Conservation (phyloP, 2,329 filamentous ascomycete species). For the Aspergillus ruber region DNA sequence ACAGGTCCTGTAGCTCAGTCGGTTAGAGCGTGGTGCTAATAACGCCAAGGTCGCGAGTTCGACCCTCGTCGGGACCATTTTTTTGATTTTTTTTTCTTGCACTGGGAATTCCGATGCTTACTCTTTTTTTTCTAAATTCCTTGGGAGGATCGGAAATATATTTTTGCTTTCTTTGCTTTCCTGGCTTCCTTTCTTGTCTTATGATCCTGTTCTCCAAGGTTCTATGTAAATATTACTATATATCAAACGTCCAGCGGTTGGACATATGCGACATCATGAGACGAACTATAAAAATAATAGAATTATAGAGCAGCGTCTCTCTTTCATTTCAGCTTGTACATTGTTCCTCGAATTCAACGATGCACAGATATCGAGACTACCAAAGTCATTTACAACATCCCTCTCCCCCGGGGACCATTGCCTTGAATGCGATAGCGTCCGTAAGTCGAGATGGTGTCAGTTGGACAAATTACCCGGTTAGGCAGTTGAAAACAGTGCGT, state of each 20-base stretch:
- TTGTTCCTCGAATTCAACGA: too few species aligned
- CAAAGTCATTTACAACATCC: too few species aligned
- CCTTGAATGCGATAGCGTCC: not conserved
- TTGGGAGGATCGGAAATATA: not conserved
- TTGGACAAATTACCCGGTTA: not conserved
- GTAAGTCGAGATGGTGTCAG: too few species aligned
- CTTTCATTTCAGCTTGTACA: too few species aligned
- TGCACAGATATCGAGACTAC: too few species aligned
- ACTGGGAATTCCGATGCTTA: not conserved
- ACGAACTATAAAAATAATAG: too few species aligned
- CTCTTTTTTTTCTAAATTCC: not conserved
- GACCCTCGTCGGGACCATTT: constrained; percentile 1
- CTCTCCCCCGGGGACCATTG: too few species aligned
- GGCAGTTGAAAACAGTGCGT: not conserved
- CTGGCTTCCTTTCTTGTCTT: not conserved
- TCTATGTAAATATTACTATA: not conserved
- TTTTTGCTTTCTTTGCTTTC: not conserved
- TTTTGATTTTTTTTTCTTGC: not conserved
- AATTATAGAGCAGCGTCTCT: too few species aligned
- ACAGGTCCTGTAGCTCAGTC: constrained; percentile 1
- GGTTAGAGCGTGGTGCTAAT: constrained; percentile 3
- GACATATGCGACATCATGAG: too few species aligned
- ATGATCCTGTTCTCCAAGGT: not conserved
- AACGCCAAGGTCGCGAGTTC: constrained; percentile 2
- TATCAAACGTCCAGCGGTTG: not conserved